Base-by-base conservation (phyloP, 2,329 filamentous ascomycete genomes). In the Mollisia scopiformis region DNA sequence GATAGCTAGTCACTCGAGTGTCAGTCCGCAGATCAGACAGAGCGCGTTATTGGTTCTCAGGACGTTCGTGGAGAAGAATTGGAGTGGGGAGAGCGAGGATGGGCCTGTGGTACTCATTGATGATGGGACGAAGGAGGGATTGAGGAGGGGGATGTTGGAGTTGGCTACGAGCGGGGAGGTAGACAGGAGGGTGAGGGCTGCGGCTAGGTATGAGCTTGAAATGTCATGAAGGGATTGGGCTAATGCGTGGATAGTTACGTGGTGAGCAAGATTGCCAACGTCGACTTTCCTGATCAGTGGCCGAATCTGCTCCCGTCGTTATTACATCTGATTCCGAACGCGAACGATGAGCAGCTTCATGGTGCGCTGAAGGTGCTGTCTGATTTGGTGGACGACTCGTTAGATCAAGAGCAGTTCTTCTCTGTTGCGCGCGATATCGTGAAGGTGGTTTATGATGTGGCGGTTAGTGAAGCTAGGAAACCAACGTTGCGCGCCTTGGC, bases 391-490 rank as follows among this genome's bases (percentile, higher is more conserved):
- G 93, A 98, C 64, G 94, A 97, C 72, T 93, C 92, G 67, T 85
- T 99, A 75, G 96, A 89, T 72, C 94, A 98, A 74, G 91, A 93
- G 63, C 93, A 97, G 69, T 99, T 99, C 82, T 97, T 98, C 75
- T 85, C 84, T 61, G 91, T 96, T 69, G 95, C 94, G 8, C 83
- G 88, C 37, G 89, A 96, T 71, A 90, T 99, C 61, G 88, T 97
- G 72, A 89, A 89, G 70, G 88, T 89, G 54, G 85, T 97, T 31
- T 95, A 92, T 74, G 85, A 91, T 69, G 89, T 97, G 37, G 92
- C 93, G 14, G 82, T 91, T 59, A 91, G 91, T 73, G 85, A 90
- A 61, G 83, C 82, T 63, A 87, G 91, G 69, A 93, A 91, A 73
- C 83, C 90, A 10, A 86, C 87, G 62, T 81, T 97, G 61, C 86